A percentile compares a stretch with the other conserved stretches of the same genome.
phyloP scores from a whole-genome alignment of 345 rosid species.

The Sonneratia caseolaris region DNA sequence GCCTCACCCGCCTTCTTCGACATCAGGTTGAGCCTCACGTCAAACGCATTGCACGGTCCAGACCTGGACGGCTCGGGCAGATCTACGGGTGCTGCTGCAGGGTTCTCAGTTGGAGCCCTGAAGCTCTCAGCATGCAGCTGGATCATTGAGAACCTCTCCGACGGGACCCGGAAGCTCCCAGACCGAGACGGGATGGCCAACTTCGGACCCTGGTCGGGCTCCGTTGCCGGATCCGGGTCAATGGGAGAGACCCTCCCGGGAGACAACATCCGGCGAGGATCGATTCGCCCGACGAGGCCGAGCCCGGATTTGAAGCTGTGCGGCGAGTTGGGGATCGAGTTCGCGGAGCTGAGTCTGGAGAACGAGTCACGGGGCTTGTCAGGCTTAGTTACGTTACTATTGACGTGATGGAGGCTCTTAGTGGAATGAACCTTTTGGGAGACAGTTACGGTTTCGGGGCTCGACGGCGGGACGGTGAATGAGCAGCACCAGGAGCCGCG shows the following conservation, averaged over 20 bases:
- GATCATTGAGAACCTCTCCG: conserved; percentile 20
- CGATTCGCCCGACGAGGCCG: conserved; percentile 59
- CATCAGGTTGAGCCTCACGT: conserved; percentile 62
- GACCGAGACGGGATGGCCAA: conserved; percentile 24
- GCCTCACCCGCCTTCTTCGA: conserved; percentile 50
- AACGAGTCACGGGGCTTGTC: conserved; percentile 20
- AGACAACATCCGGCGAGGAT: conserved; percentile 82
- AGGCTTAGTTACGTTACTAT: background rate
- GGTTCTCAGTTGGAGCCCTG: conserved; percentile 27
- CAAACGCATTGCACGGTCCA: conserved; percentile 24
- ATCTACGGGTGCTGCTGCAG: conserved; percentile 16
- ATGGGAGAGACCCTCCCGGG: conserved; percentile 95
- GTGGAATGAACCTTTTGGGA: conserved; percentile 12
- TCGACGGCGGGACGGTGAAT: conserved; percentile 56
- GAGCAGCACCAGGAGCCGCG: conserved; percentile 83
- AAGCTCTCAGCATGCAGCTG: conserved; percentile 34
- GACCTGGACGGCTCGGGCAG: conserved; percentile 14
- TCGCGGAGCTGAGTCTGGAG: conserved; percentile 23
- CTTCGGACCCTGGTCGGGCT: conserved; percentile 15
- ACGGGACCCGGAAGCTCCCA: conserved; percentile 26
- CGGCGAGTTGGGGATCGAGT: conserved; percentile 55
- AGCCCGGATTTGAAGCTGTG: conserved; percentile 59
- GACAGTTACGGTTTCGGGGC: conserved; percentile 49
- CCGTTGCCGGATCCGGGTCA: conserved; percentile 44
- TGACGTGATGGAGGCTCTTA: conserved; percentile 19